phyloP scores from a whole-genome alignment of 805 yeast species.

The Lachancea cidri region DNA sequence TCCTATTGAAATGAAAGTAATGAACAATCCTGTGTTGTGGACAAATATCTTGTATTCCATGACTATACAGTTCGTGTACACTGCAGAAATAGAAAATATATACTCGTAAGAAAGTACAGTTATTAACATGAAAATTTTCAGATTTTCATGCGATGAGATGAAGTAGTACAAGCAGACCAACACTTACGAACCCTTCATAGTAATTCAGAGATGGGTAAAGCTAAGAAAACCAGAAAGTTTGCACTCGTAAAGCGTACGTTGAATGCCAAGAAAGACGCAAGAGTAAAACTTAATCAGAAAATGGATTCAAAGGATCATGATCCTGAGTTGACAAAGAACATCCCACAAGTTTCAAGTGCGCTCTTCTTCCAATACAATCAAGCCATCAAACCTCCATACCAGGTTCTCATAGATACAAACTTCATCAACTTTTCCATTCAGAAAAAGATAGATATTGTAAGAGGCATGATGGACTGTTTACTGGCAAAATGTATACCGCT shows the following conservation, averaged over 20 bases:
- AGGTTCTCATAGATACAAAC: constrained; percentile 92
- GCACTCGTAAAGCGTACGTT: constrained; percentile 85
- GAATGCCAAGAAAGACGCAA: constrained; percentile 60
- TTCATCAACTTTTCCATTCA: constrained; percentile 95
- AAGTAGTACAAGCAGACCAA: neutral
- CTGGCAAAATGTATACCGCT: constrained; percentile 94
- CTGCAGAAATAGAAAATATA: too few relatives aligned
- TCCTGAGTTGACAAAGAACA: constrained; percentile 65
- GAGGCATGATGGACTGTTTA: constrained; percentile 94
- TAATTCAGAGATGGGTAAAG: constrained; percentile 71
- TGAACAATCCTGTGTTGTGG: too few relatives aligned
- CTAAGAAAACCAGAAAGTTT: constrained; percentile 94
- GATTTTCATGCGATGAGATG: constrained; percentile 11
- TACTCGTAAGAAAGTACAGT: too few relatives aligned
- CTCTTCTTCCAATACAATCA: constrained; percentile 90
- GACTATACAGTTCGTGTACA: too few relatives aligned
- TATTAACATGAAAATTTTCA: neutral
- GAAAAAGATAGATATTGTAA: constrained; percentile 88
- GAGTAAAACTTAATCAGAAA: constrained; percentile 42
- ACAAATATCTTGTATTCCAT: too few relatives aligned
- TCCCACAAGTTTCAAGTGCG: constrained; percentile 95
- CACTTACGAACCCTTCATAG: neutral
- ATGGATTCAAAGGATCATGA: constrained; percentile 47
- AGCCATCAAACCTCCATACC: constrained; percentile 97
- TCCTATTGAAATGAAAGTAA: too few relatives aligned